Base-by-base conservation (phyloP, 441 rosid species). In the Aleurites moluccanus region DNA sequence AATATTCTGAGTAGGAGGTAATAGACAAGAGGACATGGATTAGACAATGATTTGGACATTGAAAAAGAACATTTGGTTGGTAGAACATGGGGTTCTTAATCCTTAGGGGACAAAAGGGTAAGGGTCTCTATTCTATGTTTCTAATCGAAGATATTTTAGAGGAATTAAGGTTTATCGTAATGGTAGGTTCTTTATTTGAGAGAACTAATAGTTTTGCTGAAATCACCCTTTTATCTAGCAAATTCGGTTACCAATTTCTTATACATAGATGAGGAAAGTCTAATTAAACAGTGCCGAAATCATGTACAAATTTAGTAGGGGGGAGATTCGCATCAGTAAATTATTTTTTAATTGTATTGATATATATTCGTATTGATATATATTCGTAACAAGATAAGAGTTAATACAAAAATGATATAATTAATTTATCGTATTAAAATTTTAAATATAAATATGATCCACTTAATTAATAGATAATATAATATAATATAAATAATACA, bases 21-120 rank as follows among this genome's bases (percentile, higher is more conserved):
- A 15, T 30, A 33, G 77, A 60, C 80, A 74, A 69, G 53, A 62
- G 10, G 25, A 68, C 65, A 62, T 23, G 42, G 74, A 73, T 59
- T 56, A 73, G 82, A 76, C 75, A 74, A 76, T 59, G 82, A 84
- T 67, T 75, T 55, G 62, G 65, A 70, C 81, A 38, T 64, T 70
- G 60, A 33, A 52, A 53, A 14, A 52, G 13, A 56, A 42, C 30
- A 4, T 45, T 10, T 42, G 56, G 69, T 67, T 35, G 72, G 82
- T n/a, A 10, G 80, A 84, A 80, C 87, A 77, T 80, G 87, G 86
- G 60, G 23, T 82, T 86, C 83, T 79, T 72, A 30, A 64, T 64
- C 55, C 53, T 44, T 30, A 44, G 83, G 86, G 38, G 83, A 82
- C 87, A 80, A 68, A 67, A 60, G 65, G 25, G 55, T 16, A 56